phyloP scores from a whole-genome alignment of 805 yeast species.

The Sungouiella thailandica region DNA sequence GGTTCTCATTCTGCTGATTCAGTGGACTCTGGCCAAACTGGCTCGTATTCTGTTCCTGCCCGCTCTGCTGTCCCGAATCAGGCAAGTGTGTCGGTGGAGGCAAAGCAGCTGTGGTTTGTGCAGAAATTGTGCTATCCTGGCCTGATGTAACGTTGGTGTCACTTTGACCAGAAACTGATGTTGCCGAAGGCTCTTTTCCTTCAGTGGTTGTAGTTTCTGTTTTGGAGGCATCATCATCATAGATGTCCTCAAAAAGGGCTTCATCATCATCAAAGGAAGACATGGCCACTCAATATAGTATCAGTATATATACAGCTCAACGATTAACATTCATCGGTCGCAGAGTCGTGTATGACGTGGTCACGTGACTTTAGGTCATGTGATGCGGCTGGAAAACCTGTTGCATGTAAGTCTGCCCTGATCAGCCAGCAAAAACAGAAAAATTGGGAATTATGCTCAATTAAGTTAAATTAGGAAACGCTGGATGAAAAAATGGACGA shows the following conservation, averaged over 20 bases:
- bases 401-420: no score
- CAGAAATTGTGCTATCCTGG: neutral
- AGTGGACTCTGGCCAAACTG: neutral
- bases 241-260: slow-evolving; percentile 89
- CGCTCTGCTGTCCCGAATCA: neutral
- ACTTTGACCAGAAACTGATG: neutral
- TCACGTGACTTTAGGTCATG: neutral
- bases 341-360: neutral
- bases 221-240: slow-evolving; percentile 28
- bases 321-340: no score
- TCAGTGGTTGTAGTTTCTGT: slow-evolving; percentile 6
- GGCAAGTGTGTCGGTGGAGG: neutral
- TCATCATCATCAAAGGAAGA: slow-evolving; percentile 78
- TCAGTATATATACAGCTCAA: no score
- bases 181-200: slow-evolving; percentile 1
- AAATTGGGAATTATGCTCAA: no score
- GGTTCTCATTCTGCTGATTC: slow-evolving; percentile 1
- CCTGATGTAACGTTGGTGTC: neutral
- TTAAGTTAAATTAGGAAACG: no score
- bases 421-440: no score
- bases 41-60: neutral
- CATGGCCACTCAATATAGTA: no score
- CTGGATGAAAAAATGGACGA: slow-evolving; percentile 58
- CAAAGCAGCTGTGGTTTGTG: no score
- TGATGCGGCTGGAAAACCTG: no score